Evolutionary conservation across 108 stramenopile genomes (phyloP), one percentile per base, ranked within the genome.

Genomic region (Cylindrotheca fusiformis): DNA sequence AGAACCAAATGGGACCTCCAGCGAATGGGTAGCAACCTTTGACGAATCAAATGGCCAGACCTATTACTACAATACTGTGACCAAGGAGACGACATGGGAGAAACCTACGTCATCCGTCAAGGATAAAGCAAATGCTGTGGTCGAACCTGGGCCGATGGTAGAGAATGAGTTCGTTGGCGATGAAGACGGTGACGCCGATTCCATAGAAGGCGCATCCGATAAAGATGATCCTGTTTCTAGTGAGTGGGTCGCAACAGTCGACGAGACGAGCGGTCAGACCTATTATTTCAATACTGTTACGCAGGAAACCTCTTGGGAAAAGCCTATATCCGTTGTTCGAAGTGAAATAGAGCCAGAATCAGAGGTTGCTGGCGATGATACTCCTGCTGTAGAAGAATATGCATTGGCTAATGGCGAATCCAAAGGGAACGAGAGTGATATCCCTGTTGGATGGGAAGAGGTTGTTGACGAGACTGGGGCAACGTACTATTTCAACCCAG

Each of bases 391-490:
- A 28, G 19, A 5, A 2, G 18, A 26, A 31, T 2, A 17, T 55
- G 23, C 12, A 30, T 4, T 17, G 3, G 27, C 31, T 29, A 52
- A 27, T 2, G 3, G 19, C 49, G 23, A 22, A 28, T 1, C 33
- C 14, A 29, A 6, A 41, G 36, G 1, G 22, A 22, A 32, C 4
- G 54, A 27, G 20, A 22, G 14, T 33, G 26, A 24, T 24, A 23
- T 83, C n/a, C 72, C 76, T 45, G 72, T 64, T n/a, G 84, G 71
- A 18, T 91, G 90, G 90, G 48, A 48, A 1, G 78, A 78, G 57
- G 49, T 56, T 22, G 46, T 29, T 32, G 56, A 72, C 29, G 20
- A 74, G 74, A 67, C 55, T 2, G 83, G 81, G 14, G 68, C 60
- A 6, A 61, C 48, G 4, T 84, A 88, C 55, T 82, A 80, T 46